phyloP scores from a whole-genome alignment of 2,329 filamentous ascomycete species.

The Paracorniculantispora psalliotae region DNA sequence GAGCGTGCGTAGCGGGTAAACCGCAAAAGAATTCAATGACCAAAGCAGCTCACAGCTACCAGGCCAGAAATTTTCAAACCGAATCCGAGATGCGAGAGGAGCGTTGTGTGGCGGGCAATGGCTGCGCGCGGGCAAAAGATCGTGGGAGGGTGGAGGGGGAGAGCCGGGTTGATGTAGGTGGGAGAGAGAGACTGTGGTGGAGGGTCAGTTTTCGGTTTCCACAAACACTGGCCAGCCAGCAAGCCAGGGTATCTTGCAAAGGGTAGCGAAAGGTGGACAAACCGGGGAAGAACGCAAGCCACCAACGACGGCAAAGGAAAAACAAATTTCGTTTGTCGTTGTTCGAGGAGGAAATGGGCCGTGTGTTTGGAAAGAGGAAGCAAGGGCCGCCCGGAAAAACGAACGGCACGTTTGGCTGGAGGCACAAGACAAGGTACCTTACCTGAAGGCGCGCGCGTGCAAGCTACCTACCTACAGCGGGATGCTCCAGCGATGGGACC shows the following conservation, averaged over 20 bases:
- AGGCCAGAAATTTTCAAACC: background rate
- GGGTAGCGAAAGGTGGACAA: background rate
- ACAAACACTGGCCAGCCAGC: background rate
- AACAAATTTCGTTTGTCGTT: background rate
- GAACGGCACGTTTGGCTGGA: too few relatives aligned
- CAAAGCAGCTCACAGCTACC: background rate
- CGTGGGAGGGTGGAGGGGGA: background rate
- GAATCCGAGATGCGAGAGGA: background rate
- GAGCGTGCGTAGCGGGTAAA: background rate
- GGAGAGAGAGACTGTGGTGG: background rate
- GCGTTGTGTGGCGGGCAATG: background rate
- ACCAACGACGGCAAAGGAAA: background rate
- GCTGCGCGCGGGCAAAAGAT: background rate
- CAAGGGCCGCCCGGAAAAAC: too few relatives aligned
- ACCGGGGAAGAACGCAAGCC: background rate
- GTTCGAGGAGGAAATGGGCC: background rate
- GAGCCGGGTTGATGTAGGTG: background rate
- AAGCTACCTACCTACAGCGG: background rate
- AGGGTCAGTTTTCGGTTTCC: background rate
- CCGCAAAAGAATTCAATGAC: too few relatives aligned
- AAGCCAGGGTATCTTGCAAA: background rate
- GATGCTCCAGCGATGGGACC: background rate
- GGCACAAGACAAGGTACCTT: too few relatives aligned
- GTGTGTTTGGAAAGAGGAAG: background rate
- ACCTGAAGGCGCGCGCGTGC: too few relatives aligned